Percentiles rank a stretch among this genome's conserved stretches.
phyloP scores from a whole-genome alignment of 1,284 basidiomycete genomes.

The Ganoderma multipileum region DNA sequence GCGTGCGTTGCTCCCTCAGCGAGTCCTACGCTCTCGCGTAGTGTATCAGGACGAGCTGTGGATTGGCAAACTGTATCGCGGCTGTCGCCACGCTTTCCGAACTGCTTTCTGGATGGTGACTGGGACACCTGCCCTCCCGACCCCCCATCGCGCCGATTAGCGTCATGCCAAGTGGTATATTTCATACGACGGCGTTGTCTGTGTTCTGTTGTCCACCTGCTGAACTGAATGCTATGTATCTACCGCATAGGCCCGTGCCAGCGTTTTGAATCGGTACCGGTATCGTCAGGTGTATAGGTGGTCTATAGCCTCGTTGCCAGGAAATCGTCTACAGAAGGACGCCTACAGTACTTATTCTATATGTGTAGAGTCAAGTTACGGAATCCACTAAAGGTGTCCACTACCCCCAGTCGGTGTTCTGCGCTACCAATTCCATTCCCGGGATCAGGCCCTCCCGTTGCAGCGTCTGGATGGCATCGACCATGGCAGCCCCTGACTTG shows the following conservation, averaged over 20 bases:
- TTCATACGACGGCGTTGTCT: too few relatives aligned
- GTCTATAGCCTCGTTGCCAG: too few relatives aligned
- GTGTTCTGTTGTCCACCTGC: too few relatives aligned
- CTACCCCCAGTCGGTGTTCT: not conserved
- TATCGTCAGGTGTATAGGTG: too few relatives aligned
- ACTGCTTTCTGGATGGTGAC: not conserved
- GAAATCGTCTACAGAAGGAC: too few relatives aligned
- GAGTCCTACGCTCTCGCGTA: conserved; percentile 20
- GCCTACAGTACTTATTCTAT: too few relatives aligned
- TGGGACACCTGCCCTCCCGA: not conserved
- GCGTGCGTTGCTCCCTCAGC: not conserved
- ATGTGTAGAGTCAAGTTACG: too few relatives aligned
- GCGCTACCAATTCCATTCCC: not conserved
- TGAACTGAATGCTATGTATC: too few relatives aligned
- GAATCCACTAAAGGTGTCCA: not conserved
- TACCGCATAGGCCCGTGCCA: too few relatives aligned
- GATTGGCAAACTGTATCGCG: not conserved
- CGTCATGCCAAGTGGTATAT: too few relatives aligned
- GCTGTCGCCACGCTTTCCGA: not conserved
- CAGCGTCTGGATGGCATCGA: not conserved
- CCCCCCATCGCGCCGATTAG: too few relatives aligned
- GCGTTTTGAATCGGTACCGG: too few relatives aligned
- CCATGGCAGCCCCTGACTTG: not conserved
- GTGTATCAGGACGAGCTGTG: conserved; percentile 3
- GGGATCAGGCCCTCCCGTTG: not conserved